A percentile compares a stretch with the other conserved stretches of the same genome.
These are phyloP conservation scores for Decorospora gaudefroyi DNA, from an alignment of 2,329 filamentous ascomycete genomes.

Conservation along the genomic window DNA sequence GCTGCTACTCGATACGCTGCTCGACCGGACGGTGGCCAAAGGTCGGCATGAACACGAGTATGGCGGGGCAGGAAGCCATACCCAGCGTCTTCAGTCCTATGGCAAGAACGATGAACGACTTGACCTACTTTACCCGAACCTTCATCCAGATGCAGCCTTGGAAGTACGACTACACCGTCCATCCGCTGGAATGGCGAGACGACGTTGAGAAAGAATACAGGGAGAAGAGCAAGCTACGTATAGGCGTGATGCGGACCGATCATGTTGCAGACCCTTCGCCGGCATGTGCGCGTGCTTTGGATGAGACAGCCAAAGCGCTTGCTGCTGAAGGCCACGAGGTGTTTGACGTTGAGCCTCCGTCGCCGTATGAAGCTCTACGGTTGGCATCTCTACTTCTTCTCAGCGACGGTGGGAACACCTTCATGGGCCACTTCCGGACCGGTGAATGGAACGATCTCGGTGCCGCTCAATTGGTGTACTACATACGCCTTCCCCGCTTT, in stretches of 20 bases:
- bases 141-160: constrained; percentile 83
- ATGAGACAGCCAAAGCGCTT: constrained; percentile 71
- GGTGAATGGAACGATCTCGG: constrained; percentile 82
- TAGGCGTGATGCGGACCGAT: constrained; percentile 79
- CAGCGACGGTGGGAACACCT: constrained; percentile 80
- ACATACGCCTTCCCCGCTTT: constrained; percentile 73
- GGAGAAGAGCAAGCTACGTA: constrained; percentile 65
- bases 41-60: constrained; percentile 78
- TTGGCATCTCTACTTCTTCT: constrained; percentile 82
- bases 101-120: constrained; percentile 80
- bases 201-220: constrained; percentile 63
- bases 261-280: constrained; percentile 85
- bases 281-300: constrained; percentile 76
- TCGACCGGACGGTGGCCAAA: constrained; percentile 92
- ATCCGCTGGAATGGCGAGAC: constrained; percentile 78
- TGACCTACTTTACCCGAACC: constrained; percentile 80
- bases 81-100: constrained; percentile 90
- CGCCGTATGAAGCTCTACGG: constrained; percentile 72
- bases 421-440: constrained; percentile 73
- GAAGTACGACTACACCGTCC: constrained; percentile 84
- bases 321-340: constrained; percentile 75
- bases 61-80: constrained; percentile 90
- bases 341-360: constrained; percentile 65
- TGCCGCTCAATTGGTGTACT: constrained; percentile 72
- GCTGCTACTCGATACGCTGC: constrained; percentile 84